Percentiles rank a stretch among this genome's conserved stretches.
phyloP scores from a whole-genome alignment of 805 yeast species.

The Saccharomycopsis javanensis region DNA sequence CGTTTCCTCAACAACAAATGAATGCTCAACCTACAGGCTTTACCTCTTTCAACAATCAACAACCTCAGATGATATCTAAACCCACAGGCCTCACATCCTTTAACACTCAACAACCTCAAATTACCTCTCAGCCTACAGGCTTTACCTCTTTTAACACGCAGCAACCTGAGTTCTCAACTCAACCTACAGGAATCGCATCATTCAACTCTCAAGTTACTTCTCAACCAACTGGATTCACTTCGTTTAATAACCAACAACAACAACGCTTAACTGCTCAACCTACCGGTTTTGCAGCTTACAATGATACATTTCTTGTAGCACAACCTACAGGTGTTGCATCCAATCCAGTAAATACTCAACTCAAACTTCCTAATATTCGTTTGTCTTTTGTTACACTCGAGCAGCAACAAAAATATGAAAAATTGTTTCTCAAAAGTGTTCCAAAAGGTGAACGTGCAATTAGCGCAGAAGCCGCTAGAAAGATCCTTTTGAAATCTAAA shows the following conservation, averaged over 20 bases:
- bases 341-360: conserved; percentile 41
- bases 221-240: conserved; percentile 19
- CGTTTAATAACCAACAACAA: conserved; percentile 22
- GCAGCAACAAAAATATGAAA: conserved; percentile 83
- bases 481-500: conserved; percentile 70
- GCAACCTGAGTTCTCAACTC: conserved; percentile 19
- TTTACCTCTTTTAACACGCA: conserved; percentile 17
- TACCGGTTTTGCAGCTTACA: conserved; percentile 24
- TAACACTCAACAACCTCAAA: conserved; percentile 9
- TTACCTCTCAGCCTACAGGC: not conserved
- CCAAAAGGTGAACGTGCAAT: conserved; percentile 41
- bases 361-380: conserved; percentile 67
- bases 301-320: conserved; percentile 25
- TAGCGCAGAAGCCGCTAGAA: conserved; percentile 65
- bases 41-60: conserved; percentile 18
- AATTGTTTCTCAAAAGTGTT: conserved; percentile 71
- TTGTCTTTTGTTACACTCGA: conserved; percentile 74
- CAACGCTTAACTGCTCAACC: conserved; percentile 24
- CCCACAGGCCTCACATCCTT: conserved; percentile 18
- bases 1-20: conserved; percentile 22
- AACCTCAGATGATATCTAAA: conserved; percentile 18
- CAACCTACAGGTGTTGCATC: conserved; percentile 35
- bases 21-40: conserved; percentile 26
- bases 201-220: not conserved
- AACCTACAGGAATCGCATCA: conserved; percentile 24